Base-by-base conservation (phyloP, 371 early-diverging fungal species). In the Lichtheimia corymbifera region DNA sequence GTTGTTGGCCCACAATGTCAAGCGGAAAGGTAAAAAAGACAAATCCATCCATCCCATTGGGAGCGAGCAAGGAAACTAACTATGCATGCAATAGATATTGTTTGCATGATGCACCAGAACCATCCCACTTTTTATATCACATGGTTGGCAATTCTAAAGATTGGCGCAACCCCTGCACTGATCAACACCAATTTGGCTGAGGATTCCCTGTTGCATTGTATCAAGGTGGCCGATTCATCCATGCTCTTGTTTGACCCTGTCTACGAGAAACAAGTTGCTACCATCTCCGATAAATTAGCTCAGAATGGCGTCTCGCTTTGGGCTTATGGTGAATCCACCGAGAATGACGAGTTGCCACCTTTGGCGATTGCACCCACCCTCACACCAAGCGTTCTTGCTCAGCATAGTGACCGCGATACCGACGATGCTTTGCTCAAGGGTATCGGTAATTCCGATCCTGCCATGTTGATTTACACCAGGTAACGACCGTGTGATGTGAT, bases 401-500 rank as follows among this genome's bases (percentile, higher is more conserved):
- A 28, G 2, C 73, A 56, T 58, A 54, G 70, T 13, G 73, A 74
- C 14, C 49, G 63, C 28, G 73, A 77, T 45, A 76, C 73, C 0
- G 65, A 64, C 43, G 76, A 76, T 40, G 51, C 58, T 5, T 59
- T 58, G 24, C 44, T 78, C 14, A 68, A 60, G 24, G 73, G 72
- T 18, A 54, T 66, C n/a, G 13, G 27, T 1, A 53, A 58, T 22
- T 60, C 66, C 1, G 78, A 78, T 61, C 57, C 78, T 18, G 82
- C 79, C 41, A 69, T 73, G 59, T 60, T 81, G 58, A 81, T 81
- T 40, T 81, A 81, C 41, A 81, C 82, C 11, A 78, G 74, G 74
- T 71, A 68, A 61, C n/a, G n/a, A 44, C 5, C 15, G 12, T 12
- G 35, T 35, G 35, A 35, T 17, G 17, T 27, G 15, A 15, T 35